phyloP scores from a whole-genome alignment of 208 protist genomes.

The Trichomonas gallinae region DNA sequence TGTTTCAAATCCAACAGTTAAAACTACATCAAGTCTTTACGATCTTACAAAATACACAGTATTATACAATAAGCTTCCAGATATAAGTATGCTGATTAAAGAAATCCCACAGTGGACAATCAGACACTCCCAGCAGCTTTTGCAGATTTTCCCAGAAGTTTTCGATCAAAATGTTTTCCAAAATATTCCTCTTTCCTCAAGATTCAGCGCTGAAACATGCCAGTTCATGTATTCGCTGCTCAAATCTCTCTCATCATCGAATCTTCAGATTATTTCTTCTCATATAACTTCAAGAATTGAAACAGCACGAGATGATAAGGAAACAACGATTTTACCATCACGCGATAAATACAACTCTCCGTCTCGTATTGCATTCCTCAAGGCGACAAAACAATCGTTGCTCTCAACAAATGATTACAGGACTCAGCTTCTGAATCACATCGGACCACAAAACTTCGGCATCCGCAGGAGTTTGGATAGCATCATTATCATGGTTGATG shows the following conservation, averaged over 20 bases:
- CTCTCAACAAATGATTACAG: neutral
- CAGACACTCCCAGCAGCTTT: neutral
- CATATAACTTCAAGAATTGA: neutral
- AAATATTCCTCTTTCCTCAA: neutral
- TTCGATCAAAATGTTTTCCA: neutral
- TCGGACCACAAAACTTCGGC: neutral
- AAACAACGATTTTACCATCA: neutral
- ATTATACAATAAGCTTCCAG: neutral
- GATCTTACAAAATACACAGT: neutral
- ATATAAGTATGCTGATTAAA: neutral
- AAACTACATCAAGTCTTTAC: neutral
- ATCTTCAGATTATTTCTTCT: neutral
- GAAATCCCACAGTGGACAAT: neutral
- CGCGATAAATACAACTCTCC: neutral
- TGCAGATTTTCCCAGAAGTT: neutral
- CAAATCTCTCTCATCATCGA: neutral
- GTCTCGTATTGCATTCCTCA: neutral
- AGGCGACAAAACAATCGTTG: neutral
- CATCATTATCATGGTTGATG: neutral
- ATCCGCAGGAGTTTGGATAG: neutral
- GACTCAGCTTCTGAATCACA: neutral
- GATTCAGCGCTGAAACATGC: neutral
- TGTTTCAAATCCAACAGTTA: neutral
- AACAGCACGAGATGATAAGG: neutral
- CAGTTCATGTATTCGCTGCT: neutral